Conservation (phyloP, 169 alveolate genomes). For the Miamiensis avidus region DNA sequence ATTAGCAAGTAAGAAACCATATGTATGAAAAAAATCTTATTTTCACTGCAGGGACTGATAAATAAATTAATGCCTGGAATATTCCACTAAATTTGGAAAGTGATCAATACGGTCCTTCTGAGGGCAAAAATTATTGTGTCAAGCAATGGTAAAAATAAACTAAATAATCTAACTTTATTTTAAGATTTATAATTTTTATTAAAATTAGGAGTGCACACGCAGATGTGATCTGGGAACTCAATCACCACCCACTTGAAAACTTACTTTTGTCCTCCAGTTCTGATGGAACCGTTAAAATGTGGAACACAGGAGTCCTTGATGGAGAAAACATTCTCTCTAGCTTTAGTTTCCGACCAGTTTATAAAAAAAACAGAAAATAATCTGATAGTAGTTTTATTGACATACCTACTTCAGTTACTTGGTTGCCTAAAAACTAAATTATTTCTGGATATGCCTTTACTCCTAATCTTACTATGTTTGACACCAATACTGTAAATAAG, state of each 20-base stretch:
- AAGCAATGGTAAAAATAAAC: neutral
- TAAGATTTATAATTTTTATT: constrained; percentile 4
- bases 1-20: too few relatives aligned
- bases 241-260: constrained; percentile 61
- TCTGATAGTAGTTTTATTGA: neutral
- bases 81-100: neutral
- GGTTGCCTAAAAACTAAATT: constrained; percentile 13
- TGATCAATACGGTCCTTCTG: neutral
- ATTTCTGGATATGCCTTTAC: too few relatives aligned
- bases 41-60: constrained; percentile 50
- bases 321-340: constrained; percentile 22
- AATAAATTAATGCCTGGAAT: constrained; percentile 34
- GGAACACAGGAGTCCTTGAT: constrained; percentile 52
- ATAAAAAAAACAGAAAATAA: constrained; percentile 7
- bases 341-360: neutral
- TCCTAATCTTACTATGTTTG: too few relatives aligned
- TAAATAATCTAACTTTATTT: neutral
- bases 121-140: neutral
- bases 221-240: constrained; percentile 72
- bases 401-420: constrained; percentile 29
- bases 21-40: constrained; percentile 9
- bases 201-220: constrained; percentile 53
- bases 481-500: too few relatives aligned
- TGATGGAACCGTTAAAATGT: constrained; percentile 62
- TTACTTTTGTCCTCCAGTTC: constrained; percentile 60